phyloP scores from a whole-genome alignment of 768 basidiomycete genomes.

The Pleurotus tuber-regium region DNA sequence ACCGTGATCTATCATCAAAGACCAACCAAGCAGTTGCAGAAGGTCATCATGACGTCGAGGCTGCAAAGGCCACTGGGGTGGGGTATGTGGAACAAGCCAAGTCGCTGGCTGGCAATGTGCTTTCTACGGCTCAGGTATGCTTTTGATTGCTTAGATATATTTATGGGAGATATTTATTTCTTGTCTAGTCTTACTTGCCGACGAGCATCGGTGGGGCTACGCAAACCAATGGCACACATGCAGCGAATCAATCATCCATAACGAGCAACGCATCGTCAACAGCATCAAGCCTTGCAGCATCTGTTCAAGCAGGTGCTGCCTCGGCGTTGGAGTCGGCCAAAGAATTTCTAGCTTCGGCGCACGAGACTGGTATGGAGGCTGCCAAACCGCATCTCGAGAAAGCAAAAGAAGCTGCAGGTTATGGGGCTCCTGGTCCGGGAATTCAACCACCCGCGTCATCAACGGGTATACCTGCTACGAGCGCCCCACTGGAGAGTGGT shows the following conservation, averaged over 20 bases:
- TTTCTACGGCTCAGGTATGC: constrained; percentile 45
- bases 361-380: constrained; percentile 26
- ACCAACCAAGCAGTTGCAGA: constrained; percentile 55
- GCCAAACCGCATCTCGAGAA: constrained; percentile 40
- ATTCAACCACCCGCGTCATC: constrained; percentile 16
- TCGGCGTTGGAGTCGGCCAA: constrained; percentile 28
- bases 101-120: constrained; percentile 37
- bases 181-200: constrained; percentile 20
- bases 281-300: constrained; percentile 22
- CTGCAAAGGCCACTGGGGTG: constrained; percentile 40
- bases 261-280: constrained; percentile 3
- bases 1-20: constrained; percentile 32
- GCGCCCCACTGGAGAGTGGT: constrained; percentile 39
- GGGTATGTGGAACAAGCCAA: constrained; percentile 58
- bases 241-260: not conserved
- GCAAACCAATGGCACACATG: not conserved
- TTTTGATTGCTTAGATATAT: no score
- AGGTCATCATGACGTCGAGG: constrained; percentile 49
- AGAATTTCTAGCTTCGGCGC: constrained; percentile 27
- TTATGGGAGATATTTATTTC: no score
- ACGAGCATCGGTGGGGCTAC: constrained; percentile 3
- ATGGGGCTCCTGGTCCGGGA: constrained; percentile 13
- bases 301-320: constrained; percentile 31
- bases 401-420: constrained; percentile 27
- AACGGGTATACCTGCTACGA: constrained; percentile 32